Percentiles rank a stretch among this genome's conserved stretches.
Evolutionary conservation across 495 filamentous ascomycete genomes (phyloP).

Genomic region (Endocarpon pusillum): DNA sequence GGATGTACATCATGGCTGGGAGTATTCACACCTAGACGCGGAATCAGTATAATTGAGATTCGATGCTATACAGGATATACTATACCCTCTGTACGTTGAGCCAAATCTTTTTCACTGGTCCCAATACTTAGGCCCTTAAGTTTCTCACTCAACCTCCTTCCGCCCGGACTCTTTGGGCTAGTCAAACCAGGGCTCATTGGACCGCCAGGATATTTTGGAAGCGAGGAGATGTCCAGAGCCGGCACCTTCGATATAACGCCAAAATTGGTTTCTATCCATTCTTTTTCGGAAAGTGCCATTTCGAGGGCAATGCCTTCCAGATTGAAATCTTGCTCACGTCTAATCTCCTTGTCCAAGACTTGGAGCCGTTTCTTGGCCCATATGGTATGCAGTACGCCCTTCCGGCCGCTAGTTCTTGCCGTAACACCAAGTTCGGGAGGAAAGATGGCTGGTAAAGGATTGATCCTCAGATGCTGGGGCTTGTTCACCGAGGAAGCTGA

Average conservation of each 20-base stretch:
- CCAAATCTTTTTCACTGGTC: constrained; percentile 46
- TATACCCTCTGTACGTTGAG: constrained; percentile 28
- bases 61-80: constrained; percentile 2
- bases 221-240: constrained; percentile 11
- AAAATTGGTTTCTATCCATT: constrained; percentile 69
- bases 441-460: constrained; percentile 68
- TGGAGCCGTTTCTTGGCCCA: constrained; percentile 66
- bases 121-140: constrained; percentile 57
- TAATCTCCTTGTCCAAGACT: constrained; percentile 56
- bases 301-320: constrained; percentile 60
- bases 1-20: constrained; percentile 18
- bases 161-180: constrained; percentile 42
- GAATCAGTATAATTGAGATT: constrained; percentile 1
- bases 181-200: constrained; percentile 20
- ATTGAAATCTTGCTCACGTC: constrained; percentile 41
- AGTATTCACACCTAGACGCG: constrained; percentile 2
- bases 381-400: constrained; percentile 65
- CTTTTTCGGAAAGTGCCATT: constrained; percentile 64
- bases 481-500: constrained; percentile 4
- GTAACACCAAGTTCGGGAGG: constrained; percentile 50
- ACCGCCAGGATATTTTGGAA: constrained; percentile 16
- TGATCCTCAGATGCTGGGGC: constrained; percentile 30
- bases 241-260: constrained; percentile 30
- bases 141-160: constrained; percentile 55
- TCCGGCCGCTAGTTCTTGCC: constrained; percentile 46